Evolutionary conservation across 441 rosid genomes (phyloP), one percentile per base, ranked within the genome.

Genomic region (Melastoma candidum): DNA sequence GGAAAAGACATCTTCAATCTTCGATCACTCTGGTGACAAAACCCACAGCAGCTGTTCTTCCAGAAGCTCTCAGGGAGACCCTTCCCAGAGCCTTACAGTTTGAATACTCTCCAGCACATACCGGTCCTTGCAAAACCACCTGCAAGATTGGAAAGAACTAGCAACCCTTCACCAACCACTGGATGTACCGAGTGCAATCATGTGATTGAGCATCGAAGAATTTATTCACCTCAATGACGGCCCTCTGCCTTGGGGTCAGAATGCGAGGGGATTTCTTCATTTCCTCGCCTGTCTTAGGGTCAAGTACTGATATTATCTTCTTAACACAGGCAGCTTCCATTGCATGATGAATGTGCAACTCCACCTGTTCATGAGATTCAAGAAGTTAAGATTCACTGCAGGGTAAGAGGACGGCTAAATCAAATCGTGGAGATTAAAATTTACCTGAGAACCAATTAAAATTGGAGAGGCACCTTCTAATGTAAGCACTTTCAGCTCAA

Each of bases 31-130:
- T 71, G 61, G 90, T 79, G 44, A 90, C 72, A 43, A 87, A 64
- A n/a, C 96, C 99, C 53, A 82, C 68, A 2, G 95, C 97, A 2
- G 87, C 66, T 3, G 99, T 90, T 71, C 92, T 83, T 26, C 97
- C 97, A 25, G 58, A 64, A 36, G 82, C 73, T 76, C 96, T 75
- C 52, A 94, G 74, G 72, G 78, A 90, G 49, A 77, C 93, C 73
- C 97, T 85, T 46, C 97, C 97, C 12, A 90, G 92, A 58, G 92
- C 85, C 75, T 71, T 83, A 64, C 90, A 72, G 58, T 64, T 89
- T 2, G 84, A 74, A 62, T 68, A 94, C 65, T 81, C 89, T 53
- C 76, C 83, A 47, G 77, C 90, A 49, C 97, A 94, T 17, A 17
- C 22, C 22, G 22, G 22, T 57, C 64, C 82, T 1, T 75, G 69